These are phyloP conservation scores for Tephrocybe sp. DNA, from an alignment of 768 basidiomycete species.

Conservation along the genomic window DNA sequence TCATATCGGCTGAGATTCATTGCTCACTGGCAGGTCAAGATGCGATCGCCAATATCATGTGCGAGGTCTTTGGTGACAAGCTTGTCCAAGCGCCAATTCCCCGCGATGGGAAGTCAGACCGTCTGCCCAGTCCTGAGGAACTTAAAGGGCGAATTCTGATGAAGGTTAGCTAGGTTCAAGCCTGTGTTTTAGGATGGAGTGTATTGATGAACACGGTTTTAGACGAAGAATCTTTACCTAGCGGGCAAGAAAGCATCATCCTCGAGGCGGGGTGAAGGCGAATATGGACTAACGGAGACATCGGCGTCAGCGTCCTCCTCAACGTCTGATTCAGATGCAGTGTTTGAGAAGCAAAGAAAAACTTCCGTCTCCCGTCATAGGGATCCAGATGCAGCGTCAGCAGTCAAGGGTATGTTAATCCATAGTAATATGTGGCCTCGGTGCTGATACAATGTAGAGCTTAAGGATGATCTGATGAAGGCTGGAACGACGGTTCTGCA, in stretches of 20 bases:
- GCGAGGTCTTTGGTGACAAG: slow-evolving; percentile 41
- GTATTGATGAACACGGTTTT: not conserved
- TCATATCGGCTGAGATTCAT: slow-evolving; percentile 97
- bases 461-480: slow-evolving; percentile 30
- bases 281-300: slow-evolving; percentile 20
- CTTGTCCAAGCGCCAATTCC: slow-evolving; percentile 25
- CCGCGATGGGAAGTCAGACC: slow-evolving; percentile 42
- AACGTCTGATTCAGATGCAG: slow-evolving; percentile 36
- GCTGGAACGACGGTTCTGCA: slow-evolving; percentile 38
- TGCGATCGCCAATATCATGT: slow-evolving; percentile 45
- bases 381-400: slow-evolving; percentile 20
- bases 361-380: slow-evolving; percentile 17
- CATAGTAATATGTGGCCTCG: not conserved
- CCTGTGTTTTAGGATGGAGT: not conserved
- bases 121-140: slow-evolving; percentile 85
- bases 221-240: slow-evolving; percentile 80
- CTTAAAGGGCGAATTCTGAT: slow-evolving; percentile 78
- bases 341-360: slow-evolving; percentile 19
- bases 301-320: slow-evolving; percentile 22
- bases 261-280: slow-evolving; percentile 16
- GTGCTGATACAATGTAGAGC: slow-evolving; percentile 18
- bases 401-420: slow-evolving; percentile 28
- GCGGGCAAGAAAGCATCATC: slow-evolving; percentile 16
- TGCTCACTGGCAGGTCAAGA: slow-evolving; percentile 64
- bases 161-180: slow-evolving; percentile 55